phyloP scores from a whole-genome alignment of 202 grass and related monocot genomes.

The Elaeis oleifera region DNA sequence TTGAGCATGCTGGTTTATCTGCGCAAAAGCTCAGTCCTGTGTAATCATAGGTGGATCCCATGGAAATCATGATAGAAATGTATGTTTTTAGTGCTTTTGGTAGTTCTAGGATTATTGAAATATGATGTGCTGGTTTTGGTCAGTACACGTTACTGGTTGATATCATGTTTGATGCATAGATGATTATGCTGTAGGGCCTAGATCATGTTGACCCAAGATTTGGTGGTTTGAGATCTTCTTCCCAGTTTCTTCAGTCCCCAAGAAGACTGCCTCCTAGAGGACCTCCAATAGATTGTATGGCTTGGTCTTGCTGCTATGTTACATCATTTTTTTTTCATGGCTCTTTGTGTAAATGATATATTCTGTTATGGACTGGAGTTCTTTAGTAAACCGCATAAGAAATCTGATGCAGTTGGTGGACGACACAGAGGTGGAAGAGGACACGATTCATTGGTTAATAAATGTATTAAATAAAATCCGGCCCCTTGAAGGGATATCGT shows the following conservation, averaged over 20 bases:
- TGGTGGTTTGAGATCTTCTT: constrained; percentile 57
- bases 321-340: constrained; percentile 1
- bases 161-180: constrained; percentile 3
- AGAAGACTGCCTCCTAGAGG: constrained; percentile 72
- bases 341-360: constrained; percentile 2
- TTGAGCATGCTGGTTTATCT: constrained; percentile 94
- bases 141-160: too few species aligned
- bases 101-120: background rate
- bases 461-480: constrained; percentile 82
- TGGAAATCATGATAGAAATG: constrained; percentile 47
- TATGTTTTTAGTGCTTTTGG: constrained; percentile 33
- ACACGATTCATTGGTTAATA: constrained; percentile 70
- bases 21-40: constrained; percentile 87
- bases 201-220: constrained; percentile 50
- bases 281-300: constrained; percentile 60
- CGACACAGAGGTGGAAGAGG: constrained; percentile 71
- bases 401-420: constrained; percentile 44
- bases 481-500: constrained; percentile 80
- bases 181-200: constrained; percentile 41
- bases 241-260: constrained; percentile 64
- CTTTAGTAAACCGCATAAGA: too few species aligned
- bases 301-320: constrained; percentile 12
- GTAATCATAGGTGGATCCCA: constrained; percentile 75
- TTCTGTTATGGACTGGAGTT: too few species aligned
- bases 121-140: too few species aligned